Percentiles rank a stretch among this genome's conserved stretches.
These are phyloP conservation scores for Eucalyptus camaldulensis DNA, from an alignment of 345 rosid species.

Conservation along the genomic window DNA sequence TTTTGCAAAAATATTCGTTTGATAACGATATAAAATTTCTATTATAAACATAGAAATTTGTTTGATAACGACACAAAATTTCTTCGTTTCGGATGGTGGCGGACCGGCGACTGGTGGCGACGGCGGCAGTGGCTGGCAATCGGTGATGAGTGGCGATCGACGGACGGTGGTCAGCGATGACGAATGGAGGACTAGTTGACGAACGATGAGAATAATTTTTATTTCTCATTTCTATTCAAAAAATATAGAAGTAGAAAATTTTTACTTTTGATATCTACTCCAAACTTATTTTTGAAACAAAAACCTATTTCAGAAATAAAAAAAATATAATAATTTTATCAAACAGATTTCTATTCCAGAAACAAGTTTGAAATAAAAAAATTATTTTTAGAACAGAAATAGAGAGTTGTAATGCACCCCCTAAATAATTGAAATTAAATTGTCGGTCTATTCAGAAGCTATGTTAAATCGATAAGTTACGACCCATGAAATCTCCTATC, in stretches of 20 bases:
- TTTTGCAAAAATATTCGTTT: fast-evolving
- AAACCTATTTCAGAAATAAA: too few relatives aligned
- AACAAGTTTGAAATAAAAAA: fast-evolving
- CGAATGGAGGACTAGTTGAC: fast-evolving
- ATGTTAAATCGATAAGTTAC: background rate
- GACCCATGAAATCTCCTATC: fast-evolving
- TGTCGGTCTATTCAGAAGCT: fast-evolving
- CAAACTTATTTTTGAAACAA: fast-evolving
- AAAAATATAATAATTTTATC: too few relatives aligned
- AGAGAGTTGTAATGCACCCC: too few relatives aligned
- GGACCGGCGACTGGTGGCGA: fast-evolving
- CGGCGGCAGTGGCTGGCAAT: fast-evolving
- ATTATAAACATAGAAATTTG: too few relatives aligned
- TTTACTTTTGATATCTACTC: too few relatives aligned
- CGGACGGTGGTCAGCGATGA: fast-evolving
- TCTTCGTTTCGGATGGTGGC: fast-evolving
- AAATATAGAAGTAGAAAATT: too few relatives aligned
- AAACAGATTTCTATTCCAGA: too few relatives aligned
- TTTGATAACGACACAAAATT: too few relatives aligned
- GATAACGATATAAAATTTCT: too few relatives aligned
- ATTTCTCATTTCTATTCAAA: fast-evolving
- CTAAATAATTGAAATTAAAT: too few relatives aligned
- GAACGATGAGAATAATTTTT: fast-evolving
- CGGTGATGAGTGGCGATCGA: fast-evolving
- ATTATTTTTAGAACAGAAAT: fast-evolving